Percentiles rank a stretch among this genome's conserved stretches.
Evolutionary conservation across 768 basidiomycete genomes (phyloP).

Genomic region (Chiua virens): DNA sequence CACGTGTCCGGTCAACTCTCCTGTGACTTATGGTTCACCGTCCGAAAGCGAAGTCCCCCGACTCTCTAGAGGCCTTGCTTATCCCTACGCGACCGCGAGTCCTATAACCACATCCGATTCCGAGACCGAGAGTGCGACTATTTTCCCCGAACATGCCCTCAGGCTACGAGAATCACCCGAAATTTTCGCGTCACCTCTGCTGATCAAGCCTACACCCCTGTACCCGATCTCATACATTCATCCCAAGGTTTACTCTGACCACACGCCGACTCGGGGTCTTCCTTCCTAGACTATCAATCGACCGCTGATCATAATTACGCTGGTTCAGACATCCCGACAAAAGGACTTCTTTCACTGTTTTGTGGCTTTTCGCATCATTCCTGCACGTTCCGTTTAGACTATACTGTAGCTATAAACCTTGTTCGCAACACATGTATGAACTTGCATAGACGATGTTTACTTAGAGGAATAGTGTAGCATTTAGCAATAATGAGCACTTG

Average conservation of each 20-base stretch:
- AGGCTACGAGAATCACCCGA: slow-evolving; percentile 10
- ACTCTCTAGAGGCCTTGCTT: slow-evolving; percentile 9
- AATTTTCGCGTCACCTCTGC: slow-evolving; percentile 13
- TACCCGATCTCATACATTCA: slow-evolving; percentile 29
- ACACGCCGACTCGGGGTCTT: not conserved
- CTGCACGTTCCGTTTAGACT: slow-evolving; percentile 11
- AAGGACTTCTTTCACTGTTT: slow-evolving; percentile 8
- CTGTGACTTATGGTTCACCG: slow-evolving; percentile 3
- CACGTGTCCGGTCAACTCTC: slow-evolving; percentile 1
- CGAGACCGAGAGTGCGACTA: not conserved
- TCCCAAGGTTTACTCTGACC: slow-evolving; percentile 9
- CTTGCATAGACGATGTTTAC: no score
- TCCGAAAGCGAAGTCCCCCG: slow-evolving; percentile 10
- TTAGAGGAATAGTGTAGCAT: no score
- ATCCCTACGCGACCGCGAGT: slow-evolving; percentile 5
- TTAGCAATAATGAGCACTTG: not conserved
- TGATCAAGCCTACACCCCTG: slow-evolving; percentile 30
- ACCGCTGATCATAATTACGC: not conserved
- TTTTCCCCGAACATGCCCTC: not conserved
- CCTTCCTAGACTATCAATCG: slow-evolving; percentile 3
- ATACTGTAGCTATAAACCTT: slow-evolving; percentile 12
- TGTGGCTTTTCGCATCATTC: not conserved
- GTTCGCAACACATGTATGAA: not conserved
- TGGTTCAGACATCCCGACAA: not conserved
- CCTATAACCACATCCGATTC: slow-evolving; percentile 1